Base-by-base conservation (phyloP, 768 basidiomycete species). In the Albatrellus ellisii region DNA sequence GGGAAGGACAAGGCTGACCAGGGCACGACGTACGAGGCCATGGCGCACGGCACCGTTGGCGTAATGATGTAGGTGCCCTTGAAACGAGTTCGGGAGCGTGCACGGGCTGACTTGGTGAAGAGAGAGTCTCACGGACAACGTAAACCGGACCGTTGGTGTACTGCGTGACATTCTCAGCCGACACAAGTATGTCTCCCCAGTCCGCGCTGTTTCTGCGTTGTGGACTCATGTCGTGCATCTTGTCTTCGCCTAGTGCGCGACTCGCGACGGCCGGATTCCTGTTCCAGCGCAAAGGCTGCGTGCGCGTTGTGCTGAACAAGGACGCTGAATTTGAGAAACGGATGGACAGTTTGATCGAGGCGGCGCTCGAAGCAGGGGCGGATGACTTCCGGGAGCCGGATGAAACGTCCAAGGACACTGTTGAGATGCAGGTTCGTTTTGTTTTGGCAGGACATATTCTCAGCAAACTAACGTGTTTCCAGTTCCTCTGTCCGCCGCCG, bases 41-140 rank as follows among this genome's bases (percentile, higher is more conserved):
- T 51, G 6, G 50, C 50, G 1, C 47, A 51, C 12, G 50, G 50
- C 15, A 37, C 47, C 2, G 47, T 49, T n/a, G 50, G 50, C 36
- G 31, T 51, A 32, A 43, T 51, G 40, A 41, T 51, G 50, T 51
- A 39, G n/a, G 50, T 51, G 9, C 4, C 12, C n/a, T 8, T 40
- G 15, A n/a, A n/a, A 6, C 15, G 8, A 6, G 2, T 21, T 12
- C 12, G 17, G 8, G 12, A 4, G 14, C 25, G 24, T 6, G 22
- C 15, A 2, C 12, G 3, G 28, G 24, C 39, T 46, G 39, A 45
- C 17, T 12, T 14, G 6, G 33, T 39, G 43, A 43, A 51, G 47
- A 39, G 49, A 50, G 15, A 48, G 44, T 39, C 22, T 51, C 42
- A 51, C 50, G 24, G 50, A 51, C 24, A 51, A 51, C 3, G 33